phyloP scores from a whole-genome alignment of 371 early-diverging fungal species.

The Saksenaea vasiformis region DNA sequence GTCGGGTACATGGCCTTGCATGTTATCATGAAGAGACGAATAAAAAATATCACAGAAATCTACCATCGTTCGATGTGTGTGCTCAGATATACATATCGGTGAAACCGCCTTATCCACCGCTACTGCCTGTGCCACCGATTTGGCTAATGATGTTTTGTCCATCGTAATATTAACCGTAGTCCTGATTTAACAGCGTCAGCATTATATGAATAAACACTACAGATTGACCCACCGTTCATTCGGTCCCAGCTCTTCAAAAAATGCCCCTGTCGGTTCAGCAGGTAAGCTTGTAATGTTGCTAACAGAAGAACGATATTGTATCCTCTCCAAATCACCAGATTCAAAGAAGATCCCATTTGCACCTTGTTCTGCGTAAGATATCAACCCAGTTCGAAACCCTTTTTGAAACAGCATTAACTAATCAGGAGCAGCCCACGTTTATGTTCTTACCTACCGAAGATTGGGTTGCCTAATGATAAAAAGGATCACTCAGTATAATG shows the following conservation, averaged over 20 bases:
- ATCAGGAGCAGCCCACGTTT: neutral
- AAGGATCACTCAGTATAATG: neutral
- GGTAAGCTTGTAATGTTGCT: slow-evolving; percentile 7
- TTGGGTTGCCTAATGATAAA: slow-evolving; percentile 7
- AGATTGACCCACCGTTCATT: slow-evolving; percentile 4
- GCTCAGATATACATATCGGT: slow-evolving; percentile 30
- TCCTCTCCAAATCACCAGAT: slow-evolving; percentile 18
- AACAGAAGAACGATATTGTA: slow-evolving; percentile 15
- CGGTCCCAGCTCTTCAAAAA: slow-evolving; percentile 15
- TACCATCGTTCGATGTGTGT: neutral
- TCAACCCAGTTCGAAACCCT: slow-evolving; percentile 10
- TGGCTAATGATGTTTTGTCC: slow-evolving; percentile 16
- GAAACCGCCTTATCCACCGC: slow-evolving; percentile 10
- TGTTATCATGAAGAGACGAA: slow-evolving; percentile 2
- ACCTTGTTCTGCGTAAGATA: slow-evolving; percentile 9
- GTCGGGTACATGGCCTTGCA: neutral
- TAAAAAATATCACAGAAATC: slow-evolving; percentile 33
- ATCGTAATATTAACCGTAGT: slow-evolving; percentile 15
- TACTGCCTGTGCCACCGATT: slow-evolving; percentile 17
- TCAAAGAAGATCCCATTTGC: slow-evolving; percentile 24
- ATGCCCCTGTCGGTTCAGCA: slow-evolving; percentile 17
- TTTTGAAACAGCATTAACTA: neutral
- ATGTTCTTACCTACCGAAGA: slow-evolving; percentile 12
- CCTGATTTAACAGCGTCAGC: slow-evolving; percentile 1
- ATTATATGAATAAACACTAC: neutral